Conservation (phyloP, 192 early-diverging fungal species). For the Backusella tuberculispora region DNA sequence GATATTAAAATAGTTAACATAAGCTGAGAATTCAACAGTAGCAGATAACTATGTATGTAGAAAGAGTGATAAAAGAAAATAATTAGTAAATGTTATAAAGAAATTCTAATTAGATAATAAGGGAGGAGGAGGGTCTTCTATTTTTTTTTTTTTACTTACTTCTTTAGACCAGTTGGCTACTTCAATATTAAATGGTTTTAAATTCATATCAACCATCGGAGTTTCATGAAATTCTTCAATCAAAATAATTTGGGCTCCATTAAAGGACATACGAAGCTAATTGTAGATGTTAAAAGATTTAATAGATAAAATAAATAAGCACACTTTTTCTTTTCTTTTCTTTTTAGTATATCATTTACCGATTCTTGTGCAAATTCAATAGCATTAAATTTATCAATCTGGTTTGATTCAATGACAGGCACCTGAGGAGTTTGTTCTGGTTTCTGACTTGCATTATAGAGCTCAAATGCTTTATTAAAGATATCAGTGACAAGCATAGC, state of each 20-base stretch:
- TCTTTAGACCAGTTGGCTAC: slow-evolving; percentile 83
- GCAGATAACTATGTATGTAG: slow-evolving; percentile 47
- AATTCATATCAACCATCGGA: slow-evolving; percentile 84
- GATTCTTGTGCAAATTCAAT: slow-evolving; percentile 32
- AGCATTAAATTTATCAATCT: not conserved
- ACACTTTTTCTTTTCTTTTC: not conserved
- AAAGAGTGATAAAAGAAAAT: not conserved
- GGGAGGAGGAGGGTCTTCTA: no score
- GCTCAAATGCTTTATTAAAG: slow-evolving; percentile 69
- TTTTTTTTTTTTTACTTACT: slow-evolving; percentile 39
- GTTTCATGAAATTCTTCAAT: slow-evolving; percentile 96
- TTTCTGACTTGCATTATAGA: slow-evolving; percentile 42
- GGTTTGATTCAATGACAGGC: not conserved
- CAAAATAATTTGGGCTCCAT: slow-evolving; percentile 76
- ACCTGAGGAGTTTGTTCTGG: not conserved
- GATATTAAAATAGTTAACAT: slow-evolving; percentile 94
- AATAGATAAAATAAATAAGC: not conserved
- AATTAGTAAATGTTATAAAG: slow-evolving; percentile 8
- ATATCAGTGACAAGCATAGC: slow-evolving; percentile 81
- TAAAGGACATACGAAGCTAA: slow-evolving; percentile 63
- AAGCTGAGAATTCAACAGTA: slow-evolving; percentile 68
- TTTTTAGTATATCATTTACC: no score
- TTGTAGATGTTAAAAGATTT: not conserved
- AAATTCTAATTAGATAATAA: not conserved
- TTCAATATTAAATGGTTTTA: slow-evolving; percentile 81